Evolutionary conservation across 441 rosid genomes (phyloP), one percentile per base, ranked within the genome.

Genomic region (Syzygium malaccense): DNA sequence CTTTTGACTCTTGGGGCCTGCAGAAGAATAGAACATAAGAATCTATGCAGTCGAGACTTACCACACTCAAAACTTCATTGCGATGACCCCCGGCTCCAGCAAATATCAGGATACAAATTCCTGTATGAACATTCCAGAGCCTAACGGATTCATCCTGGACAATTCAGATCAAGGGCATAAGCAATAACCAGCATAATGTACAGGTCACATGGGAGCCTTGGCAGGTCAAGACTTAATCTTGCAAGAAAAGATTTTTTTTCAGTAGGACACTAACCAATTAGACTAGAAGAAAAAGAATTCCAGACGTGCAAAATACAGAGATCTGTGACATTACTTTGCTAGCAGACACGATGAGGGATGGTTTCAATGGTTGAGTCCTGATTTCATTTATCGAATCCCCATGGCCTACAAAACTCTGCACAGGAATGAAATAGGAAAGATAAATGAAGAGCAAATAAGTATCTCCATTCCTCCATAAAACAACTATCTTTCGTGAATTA

Each of bases 61-160:
- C 99, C 95, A 98, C 99, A 89, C 99, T 97, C 90, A 98, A 88
- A 90, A 98, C 99, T 95, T 97, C 99, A 86, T 98, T 95, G 91
- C 99, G 98, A 86, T 98, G 99, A 85, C 99, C 99, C 89, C 98
- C 98, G 41, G 97, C 97, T 91, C 99, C 99, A 93, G 99, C 95
- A 94, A 98, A 97, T 92, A 97, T 93, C 94, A 98, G 92, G 90
- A 98, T 94, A 92, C 99, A 98, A 89, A 98, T 95, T 90, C 99
- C 99, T 85, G 99, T 96, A 87, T 98, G 97, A 92, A 96, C 95
- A 92, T 98, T 97, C 99, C 99, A 97, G 86, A 98, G 91, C 84
- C 99, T 95, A 91, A 98, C 97, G 4, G 99, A 98, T 91, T 96
- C 99, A 93, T 98, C 99, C 99, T 98, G 91, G 62, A 89, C 91